Percentiles rank a stretch among this genome's conserved stretches.
Conservation (phyloP, 441 rosid genomes). For the Corymbia citriodora region DNA sequence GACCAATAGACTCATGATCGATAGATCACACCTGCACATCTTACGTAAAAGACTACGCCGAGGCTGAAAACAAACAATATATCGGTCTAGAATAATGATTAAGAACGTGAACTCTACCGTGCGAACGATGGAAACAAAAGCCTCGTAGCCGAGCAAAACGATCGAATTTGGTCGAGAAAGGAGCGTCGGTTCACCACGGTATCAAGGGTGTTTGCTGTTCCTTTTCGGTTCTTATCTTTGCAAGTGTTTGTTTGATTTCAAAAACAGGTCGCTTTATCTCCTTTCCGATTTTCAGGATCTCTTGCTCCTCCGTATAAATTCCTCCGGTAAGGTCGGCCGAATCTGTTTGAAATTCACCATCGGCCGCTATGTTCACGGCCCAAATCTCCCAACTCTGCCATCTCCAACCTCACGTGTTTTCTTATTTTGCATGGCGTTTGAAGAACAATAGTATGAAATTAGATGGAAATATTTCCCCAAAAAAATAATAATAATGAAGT, state of each 20-base stretch:
- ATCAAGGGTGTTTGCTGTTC: neutral
- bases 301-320: neutral
- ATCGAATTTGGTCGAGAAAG: neutral
- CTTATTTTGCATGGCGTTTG: neutral
- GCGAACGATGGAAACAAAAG: neutral
- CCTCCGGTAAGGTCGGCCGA: neutral
- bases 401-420: neutral
- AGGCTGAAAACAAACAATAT: neutral
- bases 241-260: neutral
- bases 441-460: neutral
- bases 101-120: neutral
- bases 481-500: neutral
- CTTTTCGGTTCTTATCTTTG: neutral
- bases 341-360: neutral
- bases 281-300: neutral
- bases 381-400: neutral
- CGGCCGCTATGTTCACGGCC: neutral
- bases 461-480: neutral
- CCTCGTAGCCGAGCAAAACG: neutral
- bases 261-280: neutral
- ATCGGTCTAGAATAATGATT: neutral
- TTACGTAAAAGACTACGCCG: neutral
- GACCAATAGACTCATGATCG: neutral
- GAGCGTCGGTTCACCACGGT: neutral
- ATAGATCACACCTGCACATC: neutral